Evolutionary conservation across 768 basidiomycete species (phyloP).

Genomic region (Pleurotus tuber-regium): DNA sequence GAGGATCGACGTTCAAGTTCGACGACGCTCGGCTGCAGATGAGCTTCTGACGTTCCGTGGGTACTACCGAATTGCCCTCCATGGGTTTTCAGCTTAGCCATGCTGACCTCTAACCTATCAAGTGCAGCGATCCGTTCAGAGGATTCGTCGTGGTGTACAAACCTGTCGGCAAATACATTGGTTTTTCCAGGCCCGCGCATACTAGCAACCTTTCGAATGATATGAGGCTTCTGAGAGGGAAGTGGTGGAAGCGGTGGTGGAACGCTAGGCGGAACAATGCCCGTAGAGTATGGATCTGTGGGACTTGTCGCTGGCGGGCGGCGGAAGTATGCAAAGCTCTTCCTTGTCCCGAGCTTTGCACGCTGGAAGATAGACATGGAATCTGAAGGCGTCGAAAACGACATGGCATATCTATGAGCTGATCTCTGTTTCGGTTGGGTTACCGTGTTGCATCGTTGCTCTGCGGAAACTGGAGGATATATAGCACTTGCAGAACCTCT

Average conservation of each 20-base stretch:
- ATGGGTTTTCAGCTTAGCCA: slow-evolving; percentile 28
- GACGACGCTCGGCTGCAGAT: slow-evolving; percentile 6
- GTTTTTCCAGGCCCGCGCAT: slow-evolving; percentile 25
- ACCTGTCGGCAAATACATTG: slow-evolving; percentile 7
- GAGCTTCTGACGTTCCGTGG: slow-evolving; percentile 11
- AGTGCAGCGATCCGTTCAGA: slow-evolving; percentile 22
- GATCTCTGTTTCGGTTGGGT: neutral
- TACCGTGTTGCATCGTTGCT: neutral
- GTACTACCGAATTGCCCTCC: slow-evolving; percentile 24
- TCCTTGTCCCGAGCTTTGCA: slow-evolving; percentile 5
- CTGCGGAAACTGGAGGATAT: neutral
- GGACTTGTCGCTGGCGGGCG: neutral
- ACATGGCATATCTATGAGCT: neutral
- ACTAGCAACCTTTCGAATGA: slow-evolving; percentile 36
- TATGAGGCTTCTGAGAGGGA: slow-evolving; percentile 19
- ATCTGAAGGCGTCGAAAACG: neutral
- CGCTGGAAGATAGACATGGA: slow-evolving; percentile 1
- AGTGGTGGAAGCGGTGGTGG: slow-evolving; percentile 1
- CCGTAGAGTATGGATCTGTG: slow-evolving; percentile 5
- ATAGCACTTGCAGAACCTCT: neutral
- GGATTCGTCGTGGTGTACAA: slow-evolving; percentile 16
- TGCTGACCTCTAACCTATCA: slow-evolving; percentile 29
- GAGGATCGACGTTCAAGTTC: slow-evolving; percentile 15
- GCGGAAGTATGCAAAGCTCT: slow-evolving; percentile 8
- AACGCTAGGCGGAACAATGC: neutral